Evolutionary conservation across 768 basidiomycete genomes (phyloP), one percentile per base, ranked within the genome.

Genomic region (Ramaria rubella): DNA sequence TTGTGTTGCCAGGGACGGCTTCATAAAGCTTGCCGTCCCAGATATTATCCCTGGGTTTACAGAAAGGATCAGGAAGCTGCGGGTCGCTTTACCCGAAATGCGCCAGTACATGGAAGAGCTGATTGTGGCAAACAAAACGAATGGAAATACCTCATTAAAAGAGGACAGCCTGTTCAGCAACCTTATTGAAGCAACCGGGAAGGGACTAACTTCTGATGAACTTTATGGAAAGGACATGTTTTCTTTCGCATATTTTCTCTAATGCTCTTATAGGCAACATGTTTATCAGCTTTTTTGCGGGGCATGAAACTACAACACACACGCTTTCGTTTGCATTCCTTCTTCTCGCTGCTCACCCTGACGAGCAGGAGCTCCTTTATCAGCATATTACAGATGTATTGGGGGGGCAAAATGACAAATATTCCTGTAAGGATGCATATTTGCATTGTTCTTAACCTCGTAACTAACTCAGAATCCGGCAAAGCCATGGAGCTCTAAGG

Each of bases 331-430:
- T 64, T 26, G 54, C 64, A n/a, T 55, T 67, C 11, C 65, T 60
- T 21, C 65, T 63, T 42, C 62, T 69, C 8, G 64, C 67, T 1
- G 34, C 65, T 2, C 59, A 68, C 45, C 68, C 66, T 7, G 60
- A 65, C 17, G 59, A 59, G 44, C 68, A 69, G 56, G 65, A 68
- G 19, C 58, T 55, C 44, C 31, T 69, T 11, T 58, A 55, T 51
- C 44, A 63, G 23, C 64, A 68, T 17, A 44, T 46, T 3, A 14
- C n/a, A 12, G 44, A 45, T 17, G 15, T 6, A 17, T 40, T 5
- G 15, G 15, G 19, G 15, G 38, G 38, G 38, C n/a, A n/a, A n/a
- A n/a, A n/a, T n/a, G n/a, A 15, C 5, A 40, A 40, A 19, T 40
- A 15, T 40, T 4, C 38, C 15, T 40, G 38, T 40, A 30, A 40